These are phyloP conservation scores for Fomitopsis pinicola DNA, from an alignment of 1,284 basidiomycete species.

Conservation along the genomic window DNA sequence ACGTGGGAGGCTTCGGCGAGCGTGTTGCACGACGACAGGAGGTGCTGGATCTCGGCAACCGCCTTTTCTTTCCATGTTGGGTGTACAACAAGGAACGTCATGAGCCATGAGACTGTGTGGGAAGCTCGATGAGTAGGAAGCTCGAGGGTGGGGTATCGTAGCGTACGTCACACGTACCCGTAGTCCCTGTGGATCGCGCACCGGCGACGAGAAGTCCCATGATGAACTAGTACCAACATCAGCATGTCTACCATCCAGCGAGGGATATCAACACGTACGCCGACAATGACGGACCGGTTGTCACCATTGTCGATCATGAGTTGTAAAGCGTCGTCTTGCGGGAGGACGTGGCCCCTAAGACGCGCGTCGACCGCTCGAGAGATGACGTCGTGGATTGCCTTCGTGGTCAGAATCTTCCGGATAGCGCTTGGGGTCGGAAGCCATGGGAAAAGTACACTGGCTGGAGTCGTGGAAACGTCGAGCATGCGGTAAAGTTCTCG, in stretches of 20 bases:
- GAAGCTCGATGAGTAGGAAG: background rate
- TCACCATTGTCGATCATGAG: conserved; percentile 65
- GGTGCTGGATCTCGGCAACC: conserved; percentile 51
- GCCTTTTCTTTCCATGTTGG: conserved; percentile 57
- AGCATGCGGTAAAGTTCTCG: conserved; percentile 60
- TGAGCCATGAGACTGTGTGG: conserved; percentile 59
- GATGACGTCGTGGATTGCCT: conserved; percentile 67
- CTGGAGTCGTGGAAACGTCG: conserved; percentile 64
- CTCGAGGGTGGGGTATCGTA: no score
- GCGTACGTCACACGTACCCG: conserved; percentile 33
- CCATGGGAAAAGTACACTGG: conserved; percentile 69
- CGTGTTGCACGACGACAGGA: conserved; percentile 23
- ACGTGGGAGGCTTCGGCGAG: background rate
- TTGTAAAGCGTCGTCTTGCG: conserved; percentile 61
- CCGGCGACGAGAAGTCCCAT: conserved; percentile 75
- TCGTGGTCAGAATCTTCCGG: conserved; percentile 62
- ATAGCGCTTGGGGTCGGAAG: conserved; percentile 67
- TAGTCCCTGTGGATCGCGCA: conserved; percentile 70
- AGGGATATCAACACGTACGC: conserved; percentile 40
- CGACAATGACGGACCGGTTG: conserved; percentile 61
- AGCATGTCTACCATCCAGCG: background rate
- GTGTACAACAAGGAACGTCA: conserved; percentile 63
- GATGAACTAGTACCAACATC: conserved; percentile 49
- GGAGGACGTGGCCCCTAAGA: conserved; percentile 45
- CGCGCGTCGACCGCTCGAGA: conserved; percentile 49